phyloP scores from a whole-genome alignment of 1,284 basidiomycete genomes.

The Agroathelia rolfsii region DNA sequence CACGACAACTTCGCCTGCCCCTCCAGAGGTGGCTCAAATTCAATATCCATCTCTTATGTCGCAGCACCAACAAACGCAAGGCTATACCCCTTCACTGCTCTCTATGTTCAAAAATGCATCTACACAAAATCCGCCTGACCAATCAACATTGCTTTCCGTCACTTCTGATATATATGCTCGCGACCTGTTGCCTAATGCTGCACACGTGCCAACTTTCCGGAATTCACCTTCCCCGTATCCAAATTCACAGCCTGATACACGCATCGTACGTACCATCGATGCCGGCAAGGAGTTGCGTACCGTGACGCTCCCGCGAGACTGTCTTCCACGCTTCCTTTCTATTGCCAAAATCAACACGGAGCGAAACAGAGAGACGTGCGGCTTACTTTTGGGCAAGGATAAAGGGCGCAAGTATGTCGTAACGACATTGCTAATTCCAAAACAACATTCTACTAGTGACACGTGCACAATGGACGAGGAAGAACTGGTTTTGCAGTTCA shows the following conservation, averaged over 20 bases:
- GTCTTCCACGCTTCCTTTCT: constrained; percentile 61
- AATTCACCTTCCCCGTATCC: constrained; percentile 10
- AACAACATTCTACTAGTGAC: constrained; percentile 76
- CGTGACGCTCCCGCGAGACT: constrained; percentile 58
- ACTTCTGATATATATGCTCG: constrained; percentile 16
- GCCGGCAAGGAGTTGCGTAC: constrained; percentile 43
- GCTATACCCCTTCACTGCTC: constrained; percentile 49
- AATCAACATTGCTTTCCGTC: too few relatives aligned
- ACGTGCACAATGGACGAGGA: constrained; percentile 86
- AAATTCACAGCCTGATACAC: constrained; percentile 16
- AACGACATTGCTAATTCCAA: constrained; percentile 71
- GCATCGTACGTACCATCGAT: too few relatives aligned
- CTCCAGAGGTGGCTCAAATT: constrained; percentile 33
- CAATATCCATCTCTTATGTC: constrained; percentile 59
- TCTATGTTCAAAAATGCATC: constrained; percentile 55
- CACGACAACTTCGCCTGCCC: constrained; percentile 53
- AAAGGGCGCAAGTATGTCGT: constrained; percentile 55
- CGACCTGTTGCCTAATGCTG: too few relatives aligned
- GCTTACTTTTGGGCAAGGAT: constrained; percentile 48
- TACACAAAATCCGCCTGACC: constrained; percentile 13
- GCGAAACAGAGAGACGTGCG: constrained; percentile 56
- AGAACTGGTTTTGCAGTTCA: constrained; percentile 76
- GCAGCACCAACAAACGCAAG: constrained; percentile 57
- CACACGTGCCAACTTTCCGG: constrained; percentile 4
- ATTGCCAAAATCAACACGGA: constrained; percentile 56